Evolutionary conservation across 2,329 filamentous ascomycete genomes (phyloP).

Genomic region (Aspergillus amoenus): DNA sequence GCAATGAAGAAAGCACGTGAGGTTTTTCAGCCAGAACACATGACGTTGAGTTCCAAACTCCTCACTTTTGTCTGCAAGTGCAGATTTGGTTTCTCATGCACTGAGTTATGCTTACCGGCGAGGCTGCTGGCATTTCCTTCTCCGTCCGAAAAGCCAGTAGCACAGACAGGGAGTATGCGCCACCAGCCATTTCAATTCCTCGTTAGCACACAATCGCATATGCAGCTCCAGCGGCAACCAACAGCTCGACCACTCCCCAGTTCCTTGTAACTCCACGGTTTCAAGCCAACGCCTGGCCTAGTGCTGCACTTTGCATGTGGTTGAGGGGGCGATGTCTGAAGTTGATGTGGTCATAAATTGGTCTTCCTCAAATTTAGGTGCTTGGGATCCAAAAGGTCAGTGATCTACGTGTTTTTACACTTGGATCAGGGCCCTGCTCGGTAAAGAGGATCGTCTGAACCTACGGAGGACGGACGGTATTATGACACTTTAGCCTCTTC

Average conservation of each 20-base stretch:
- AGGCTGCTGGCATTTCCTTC: not conserved
- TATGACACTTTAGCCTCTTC: constrained; percentile 2
- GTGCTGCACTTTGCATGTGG: constrained; percentile 1
- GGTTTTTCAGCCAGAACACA: not conserved
- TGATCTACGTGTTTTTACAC: constrained; percentile 3
- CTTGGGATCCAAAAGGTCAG: constrained; percentile 1
- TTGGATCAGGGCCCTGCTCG: not conserved
- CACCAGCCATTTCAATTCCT: not conserved
- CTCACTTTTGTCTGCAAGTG: not conserved
- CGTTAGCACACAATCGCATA: not conserved
- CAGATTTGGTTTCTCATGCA: not conserved
- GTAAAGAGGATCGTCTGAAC: constrained; percentile 2
- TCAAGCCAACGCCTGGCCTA: not conserved
- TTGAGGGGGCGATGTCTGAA: not conserved
- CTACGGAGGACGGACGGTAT: not conserved
- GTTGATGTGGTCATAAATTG: constrained; percentile 2
- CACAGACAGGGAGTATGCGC: constrained; percentile 1
- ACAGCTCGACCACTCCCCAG: constrained; percentile 1
- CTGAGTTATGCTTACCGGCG: not conserved
- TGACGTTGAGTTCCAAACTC: not conserved
- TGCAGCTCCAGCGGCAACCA: constrained; percentile 5
- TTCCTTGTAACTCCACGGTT: not conserved
- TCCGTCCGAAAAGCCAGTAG: not conserved
- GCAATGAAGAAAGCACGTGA: not conserved
- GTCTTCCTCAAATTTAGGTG: not conserved